Evolutionary conservation across 495 filamentous ascomycete species (phyloP), one percentile per base, ranked within the genome.

Genomic region (Penicillium pancosmium): DNA sequence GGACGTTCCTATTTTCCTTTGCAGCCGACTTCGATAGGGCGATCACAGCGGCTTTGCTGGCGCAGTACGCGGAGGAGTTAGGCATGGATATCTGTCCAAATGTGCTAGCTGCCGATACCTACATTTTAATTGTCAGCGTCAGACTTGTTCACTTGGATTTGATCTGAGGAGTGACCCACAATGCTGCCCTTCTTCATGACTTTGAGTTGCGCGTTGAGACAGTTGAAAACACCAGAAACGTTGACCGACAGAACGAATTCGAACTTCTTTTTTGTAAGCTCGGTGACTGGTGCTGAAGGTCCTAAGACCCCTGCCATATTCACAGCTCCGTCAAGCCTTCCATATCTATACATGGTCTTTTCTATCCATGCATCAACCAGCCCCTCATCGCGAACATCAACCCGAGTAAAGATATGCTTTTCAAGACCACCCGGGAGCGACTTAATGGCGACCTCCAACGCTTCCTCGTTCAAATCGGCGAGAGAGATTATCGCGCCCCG

Each of bases 11-110:
- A 11, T 62, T 62, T 62, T 87, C 83, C 38, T 75, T 78, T 5
- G 84, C 84, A 4, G 83, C 82, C 1, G 73, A 66, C 52, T 71
- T 76, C 0, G 79, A 82, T 35, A 88, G 61, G 11, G 81, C 84
- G 48, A 85, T 73, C 11, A 87, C 76, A 5, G 75, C 83, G 36
- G 78, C 75, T 43, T 86, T 85, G 47, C 74, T 82, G 2, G 80
- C 73, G 44, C 72, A 72, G 61, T 87, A 86, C 21, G 82, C 73
- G 4, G 73, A 75, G 47, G 69, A 66, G 10, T 70, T 73, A 1
- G 76, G 33, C 34, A 59, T 61, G 57, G 83, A 82, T 54, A 72
- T 70, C 19, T 84, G 59, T 1, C 84, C 84, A 12, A 80, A 76
- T 7, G 79, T 68, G 44, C 78, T 81, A 15, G 77, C 70, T 5